Evolutionary conservation across 192 early-diverging fungal genomes (phyloP).

Genomic region (Globomyces pollinis-pini): DNA sequence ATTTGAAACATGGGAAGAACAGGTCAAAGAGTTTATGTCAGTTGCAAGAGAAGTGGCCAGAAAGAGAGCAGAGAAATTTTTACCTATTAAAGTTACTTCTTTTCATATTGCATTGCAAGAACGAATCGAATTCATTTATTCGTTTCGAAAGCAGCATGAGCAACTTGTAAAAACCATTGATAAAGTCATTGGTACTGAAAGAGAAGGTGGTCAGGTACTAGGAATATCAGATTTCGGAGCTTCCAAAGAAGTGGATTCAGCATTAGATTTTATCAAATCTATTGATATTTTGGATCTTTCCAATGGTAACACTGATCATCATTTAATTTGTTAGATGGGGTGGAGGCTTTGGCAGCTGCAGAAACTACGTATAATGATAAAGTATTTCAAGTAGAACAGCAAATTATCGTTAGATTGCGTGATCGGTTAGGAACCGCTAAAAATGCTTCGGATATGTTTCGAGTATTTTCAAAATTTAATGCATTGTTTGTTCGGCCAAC

Average conservation of each 20-base stretch:
- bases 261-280: conserved; percentile 85
- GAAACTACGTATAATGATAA: conserved; percentile 91
- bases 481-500: conserved; percentile 98
- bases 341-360: conserved; percentile 84
- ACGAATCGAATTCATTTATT: conserved; percentile 77
- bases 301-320: conserved; percentile 46
- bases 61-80: conserved; percentile 88
- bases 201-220: conserved; percentile 14
- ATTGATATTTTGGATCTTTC: conserved; percentile 95
- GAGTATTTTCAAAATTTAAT: conserved; percentile 99
- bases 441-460: conserved; percentile 92
- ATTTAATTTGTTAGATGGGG: conserved; percentile 62
- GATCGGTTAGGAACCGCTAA: conserved; percentile 91
- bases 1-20: conserved; percentile 89
- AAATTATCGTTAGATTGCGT: conserved; percentile 87
- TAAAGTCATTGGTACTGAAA: conserved; percentile 75
- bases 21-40: conserved; percentile 91
- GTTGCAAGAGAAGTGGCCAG: conserved; percentile 91
- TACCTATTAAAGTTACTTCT: conserved; percentile 88
- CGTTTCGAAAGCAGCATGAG: conserved; percentile 95
- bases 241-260: conserved; percentile 77
- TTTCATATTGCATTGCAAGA: conserved; percentile 93
- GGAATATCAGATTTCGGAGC: conserved; percentile 35
- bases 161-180: conserved; percentile 95
- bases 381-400: conserved; percentile 91